phyloP scores from a whole-genome alignment of 2,329 filamentous ascomycete genomes.

The Fusarium bulbicola region DNA sequence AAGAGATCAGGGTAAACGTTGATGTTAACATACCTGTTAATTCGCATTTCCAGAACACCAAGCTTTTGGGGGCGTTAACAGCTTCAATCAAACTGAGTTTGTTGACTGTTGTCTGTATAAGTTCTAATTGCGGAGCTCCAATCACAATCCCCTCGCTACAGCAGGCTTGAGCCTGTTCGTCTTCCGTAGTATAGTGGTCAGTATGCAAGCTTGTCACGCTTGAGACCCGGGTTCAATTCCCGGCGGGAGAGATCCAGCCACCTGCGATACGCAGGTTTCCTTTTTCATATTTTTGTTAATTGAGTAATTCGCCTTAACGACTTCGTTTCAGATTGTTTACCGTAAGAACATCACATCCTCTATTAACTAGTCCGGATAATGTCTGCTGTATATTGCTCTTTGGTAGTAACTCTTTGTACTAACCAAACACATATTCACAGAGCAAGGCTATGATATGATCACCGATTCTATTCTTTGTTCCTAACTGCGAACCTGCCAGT shows the following conservation, averaged over 20 bases:
- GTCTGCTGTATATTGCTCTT: accelerated
- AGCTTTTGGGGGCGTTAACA: too few species aligned
- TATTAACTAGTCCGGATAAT: too few species aligned
- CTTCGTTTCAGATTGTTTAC: accelerated
- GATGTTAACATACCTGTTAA: accelerated
- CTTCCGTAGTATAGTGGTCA: conserved; percentile 19
- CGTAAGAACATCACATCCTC: accelerated
- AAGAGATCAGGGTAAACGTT: accelerated
- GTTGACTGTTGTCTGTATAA: neutral
- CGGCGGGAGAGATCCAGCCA: neutral
- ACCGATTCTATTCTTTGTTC: neutral
- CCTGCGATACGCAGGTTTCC: conserved; percentile 6
- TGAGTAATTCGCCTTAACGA: accelerated
- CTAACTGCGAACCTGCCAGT: neutral
- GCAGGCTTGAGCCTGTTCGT: conserved; percentile 2
- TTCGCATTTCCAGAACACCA: neutral
- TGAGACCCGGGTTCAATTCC: too few species aligned
- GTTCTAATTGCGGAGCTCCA: accelerated
- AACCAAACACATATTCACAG: neutral
- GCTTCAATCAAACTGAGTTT: too few species aligned
- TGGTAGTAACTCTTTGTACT: too few species aligned
- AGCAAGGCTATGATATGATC: neutral
- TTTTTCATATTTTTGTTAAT: neutral
- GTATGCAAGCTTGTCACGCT: too few species aligned
- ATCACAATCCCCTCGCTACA: conserved; percentile 13